These are phyloP conservation scores for Scutellaria minor DNA, from an alignment of 257 asterid species.

Conservation along the genomic window DNA sequence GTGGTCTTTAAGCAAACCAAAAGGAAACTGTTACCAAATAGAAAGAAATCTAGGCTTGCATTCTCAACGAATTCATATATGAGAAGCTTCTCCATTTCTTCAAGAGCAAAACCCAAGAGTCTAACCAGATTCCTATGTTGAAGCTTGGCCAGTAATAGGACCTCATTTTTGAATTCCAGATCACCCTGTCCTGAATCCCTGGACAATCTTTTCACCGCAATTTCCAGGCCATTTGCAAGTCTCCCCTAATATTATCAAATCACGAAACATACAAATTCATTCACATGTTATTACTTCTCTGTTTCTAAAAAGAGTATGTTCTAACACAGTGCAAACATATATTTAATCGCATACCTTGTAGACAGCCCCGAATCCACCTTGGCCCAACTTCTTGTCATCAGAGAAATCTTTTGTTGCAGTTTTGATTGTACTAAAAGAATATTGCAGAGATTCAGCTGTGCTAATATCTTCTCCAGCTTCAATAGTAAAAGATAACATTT, in stretches of 20 bases:
- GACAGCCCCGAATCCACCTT: constrained; percentile 54
- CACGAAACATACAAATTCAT: no score
- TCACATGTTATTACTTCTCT: neutral
- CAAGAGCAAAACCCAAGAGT: constrained; percentile 26
- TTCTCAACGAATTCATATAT: constrained; percentile 33
- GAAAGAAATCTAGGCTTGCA: constrained; percentile 31
- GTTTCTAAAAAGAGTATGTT: neutral
- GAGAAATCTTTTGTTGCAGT: constrained; percentile 46
- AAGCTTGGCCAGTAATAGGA: constrained; percentile 31
- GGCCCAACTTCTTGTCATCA: constrained; percentile 36
- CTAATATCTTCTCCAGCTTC: constrained; percentile 13
- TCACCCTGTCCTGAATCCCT: constrained; percentile 28
- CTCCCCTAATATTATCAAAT: no score
- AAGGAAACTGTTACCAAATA: constrained; percentile 28
- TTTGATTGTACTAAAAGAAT: constrained; percentile 32
- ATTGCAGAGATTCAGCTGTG: constrained; percentile 36
- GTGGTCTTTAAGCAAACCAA: neutral
- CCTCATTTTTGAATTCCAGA: constrained; percentile 35
- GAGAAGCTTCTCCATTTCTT: constrained; percentile 34
- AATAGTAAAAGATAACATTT: neutral
- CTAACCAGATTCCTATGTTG: constrained; percentile 36
- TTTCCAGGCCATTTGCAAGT: constrained; percentile 23
- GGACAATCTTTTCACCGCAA: constrained; percentile 32
- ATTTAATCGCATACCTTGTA: constrained; percentile 37
- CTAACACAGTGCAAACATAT: neutral